Evolutionary conservation across 140 eudicot species (phyloP).

Genomic region (Anethum foeniculum): DNA sequence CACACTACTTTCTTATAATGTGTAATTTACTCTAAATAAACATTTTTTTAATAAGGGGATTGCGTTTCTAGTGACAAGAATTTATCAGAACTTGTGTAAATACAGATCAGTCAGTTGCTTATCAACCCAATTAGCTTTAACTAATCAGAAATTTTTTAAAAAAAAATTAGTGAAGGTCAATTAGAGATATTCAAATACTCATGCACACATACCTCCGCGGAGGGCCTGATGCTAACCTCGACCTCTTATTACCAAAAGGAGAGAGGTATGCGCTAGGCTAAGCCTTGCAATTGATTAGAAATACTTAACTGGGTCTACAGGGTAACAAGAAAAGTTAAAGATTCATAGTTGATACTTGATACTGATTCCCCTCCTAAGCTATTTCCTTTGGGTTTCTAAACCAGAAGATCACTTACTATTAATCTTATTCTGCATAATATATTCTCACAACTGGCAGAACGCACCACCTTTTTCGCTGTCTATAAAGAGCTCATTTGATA

Average conservation of each 20-base stretch:
- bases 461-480: conserved; percentile 38
- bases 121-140: neutral
- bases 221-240: neutral
- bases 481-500: conserved; percentile 26
- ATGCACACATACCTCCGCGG: neutral
- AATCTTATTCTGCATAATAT: conserved; percentile 22
- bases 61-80: neutral
- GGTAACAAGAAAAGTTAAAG: neutral
- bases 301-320: neutral
- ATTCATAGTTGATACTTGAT: conserved; percentile 15
- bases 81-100: neutral
- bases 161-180: neutral
- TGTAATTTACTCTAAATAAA: neutral
- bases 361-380: conserved; percentile 26
- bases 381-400: conserved; percentile 13
- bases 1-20: neutral
- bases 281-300: neutral
- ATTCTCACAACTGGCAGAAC: conserved; percentile 37
- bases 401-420: conserved; percentile 20
- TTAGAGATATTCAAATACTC: neutral
- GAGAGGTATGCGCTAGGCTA: neutral
- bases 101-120: neutral
- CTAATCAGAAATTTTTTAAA: neutral
- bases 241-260: neutral
- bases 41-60: neutral